Base-by-base conservation (phyloP, 1,139 yeast species). In the Candida sojae region DNA sequence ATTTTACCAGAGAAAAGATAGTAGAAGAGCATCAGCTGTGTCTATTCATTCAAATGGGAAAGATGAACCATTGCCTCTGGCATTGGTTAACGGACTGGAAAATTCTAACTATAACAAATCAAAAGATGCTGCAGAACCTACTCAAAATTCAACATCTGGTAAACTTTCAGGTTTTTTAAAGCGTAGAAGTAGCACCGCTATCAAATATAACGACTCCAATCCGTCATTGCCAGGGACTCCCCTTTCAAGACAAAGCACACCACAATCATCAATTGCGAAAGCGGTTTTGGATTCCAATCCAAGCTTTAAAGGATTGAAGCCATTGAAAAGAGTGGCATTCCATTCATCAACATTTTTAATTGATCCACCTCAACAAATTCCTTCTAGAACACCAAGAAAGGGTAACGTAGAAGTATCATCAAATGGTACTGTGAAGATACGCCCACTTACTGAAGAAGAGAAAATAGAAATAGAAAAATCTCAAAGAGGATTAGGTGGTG, bases 341-440 rank as follows among this genome's bases (percentile, higher is more conserved):
- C 89, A 87, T 44, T 76, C 85, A 21, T 82, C 84, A 30, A 86
- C 90, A 0, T 87, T 86, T 59, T 79, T 83, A 49, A 83, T 84
- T 50, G 88, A 83, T 55, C 89, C 89, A 0, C 89, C 88, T 1
- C 89, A 84, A 54, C 88, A 83, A 52, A 83, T 84, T 32, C 86
- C 88, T 8, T 79, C 86, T 7, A 68, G 86, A 57, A 73, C 67
- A 41, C 89, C 89, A n/a, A 67, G 88, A 56, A 77, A 77, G 55
- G 89, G 89, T 26, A 86, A 84, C 60, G 93, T 87, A 6, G 92
- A 86, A 57, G 71, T 86, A 3, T 64, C 78, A 44, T 64, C 79
- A 4, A 80, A 81, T 57, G 93, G 93, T 0, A 72, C 77, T 2
- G 72, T 85, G 11, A 73, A 79, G 11, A 75, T 86, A 23, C 84